Evolutionary conservation across 176 grass and related monocot species (phyloP), one percentile per base, ranked within the genome.

Genomic region (Oryza glaberrima): DNA sequence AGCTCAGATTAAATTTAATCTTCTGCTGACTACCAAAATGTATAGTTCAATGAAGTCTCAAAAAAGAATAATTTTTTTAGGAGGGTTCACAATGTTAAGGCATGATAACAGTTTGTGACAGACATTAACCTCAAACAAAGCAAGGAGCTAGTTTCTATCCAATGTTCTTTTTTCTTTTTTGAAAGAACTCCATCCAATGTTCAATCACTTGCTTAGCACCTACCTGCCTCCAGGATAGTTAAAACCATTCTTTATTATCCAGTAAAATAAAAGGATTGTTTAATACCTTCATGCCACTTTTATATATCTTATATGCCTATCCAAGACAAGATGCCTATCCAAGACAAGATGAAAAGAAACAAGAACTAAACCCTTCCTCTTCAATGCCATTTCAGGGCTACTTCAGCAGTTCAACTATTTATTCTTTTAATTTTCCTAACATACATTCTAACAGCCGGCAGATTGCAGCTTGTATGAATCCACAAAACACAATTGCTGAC

Each of bases 71-170:
- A 19, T 30, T 45, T 13, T 44, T 44, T 44, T 44, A 44, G 43
- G 4, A 48, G 41, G 43, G 14, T 52, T 16, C 49, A 70, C 34
- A 17, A 26, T 7, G 13, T 22, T 81, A 54, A 70, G 49, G 49
- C 68, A 82, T 22, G 22, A 60, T 23, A 82, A 36, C 49, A 26
- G 67, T 69, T 82, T 60, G 47, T 16, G 67, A 58, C n/a, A 25
- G 36, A 6, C 23, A 23, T 54, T 54, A 35, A 67, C 8, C n/a
- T n/a, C 20, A 60, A 49, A 28, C 19, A 68, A 52, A 44, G 26
- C 73, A 68, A 68, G 77, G 26, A 16, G 48, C 3, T 51, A 5
- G 3, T 16, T 16, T 16, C 48, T 51, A 51, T 13, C 11, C 45
- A 47, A 47, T 47, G 45, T 44, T 44, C 30, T 44, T 44, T 44